Base-by-base conservation (phyloP, 2,329 filamentous ascomycete genomes). In the Aspergillus phoenicis region DNA sequence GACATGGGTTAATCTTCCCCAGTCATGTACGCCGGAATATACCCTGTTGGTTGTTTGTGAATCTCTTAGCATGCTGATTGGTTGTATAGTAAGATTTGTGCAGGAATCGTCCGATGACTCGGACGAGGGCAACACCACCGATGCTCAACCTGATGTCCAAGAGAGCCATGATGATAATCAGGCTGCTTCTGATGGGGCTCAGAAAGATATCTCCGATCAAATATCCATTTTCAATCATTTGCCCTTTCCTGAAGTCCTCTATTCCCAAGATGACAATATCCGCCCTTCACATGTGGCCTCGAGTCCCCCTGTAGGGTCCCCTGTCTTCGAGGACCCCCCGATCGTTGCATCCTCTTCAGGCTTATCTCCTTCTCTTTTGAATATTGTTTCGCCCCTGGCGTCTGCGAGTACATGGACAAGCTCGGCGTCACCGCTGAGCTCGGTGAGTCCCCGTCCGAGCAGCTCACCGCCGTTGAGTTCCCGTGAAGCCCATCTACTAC, bases 401-500 rank as follows among this genome's bases (percentile, higher is more conserved):
- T 68, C 66, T 26, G 61, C 47, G 36, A 61, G 52, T n/a, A 62
- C 60, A 2, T 65, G 64, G 66, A 60, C 55, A 11, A 58, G 55
- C n/a, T 13, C 59, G 20, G 55, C 60, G 3, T 61, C 62, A 1
- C 53, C 54, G 5, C 57, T 56, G 26, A 68, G 64, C 56, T 59
- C 65, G 4, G 57, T 60, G 7, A 65, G 57, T 41, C 61, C 62
- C 7, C 43, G 52, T 22, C 53, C 55, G 8, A 63, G 62, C 15
- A 53, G 62, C 24, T 49, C 52, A 4, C 51, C 63, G 3, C 39
- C 57, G 11, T 56, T 75, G 45, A 68, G 68, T 15, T 62, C 68
- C 4, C 68, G 74, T 11, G 75, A 77, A 61, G 75, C 75, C 36
- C 71, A 64, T 22, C 56, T 77, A 10, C 62, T 77, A 58, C 72